These are phyloP conservation scores for Jasminum sambac DNA, from an alignment of 257 asterid species.

Conservation along the genomic window DNA sequence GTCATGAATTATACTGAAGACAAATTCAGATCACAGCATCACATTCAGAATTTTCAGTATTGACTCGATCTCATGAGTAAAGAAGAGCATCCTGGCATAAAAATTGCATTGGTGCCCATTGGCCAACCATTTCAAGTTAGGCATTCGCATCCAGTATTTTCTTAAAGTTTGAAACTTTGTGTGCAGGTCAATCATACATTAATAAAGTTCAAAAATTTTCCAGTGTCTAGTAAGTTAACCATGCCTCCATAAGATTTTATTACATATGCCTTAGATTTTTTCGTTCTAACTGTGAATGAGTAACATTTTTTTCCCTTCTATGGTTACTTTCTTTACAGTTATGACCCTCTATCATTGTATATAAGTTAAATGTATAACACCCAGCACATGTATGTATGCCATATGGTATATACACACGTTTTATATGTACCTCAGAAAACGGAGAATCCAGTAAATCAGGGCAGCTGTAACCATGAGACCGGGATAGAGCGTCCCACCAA, in stretches of 20 bases:
- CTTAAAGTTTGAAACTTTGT: not conserved
- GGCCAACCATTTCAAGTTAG: not conserved
- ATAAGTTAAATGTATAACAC: not conserved
- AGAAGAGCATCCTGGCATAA: not conserved
- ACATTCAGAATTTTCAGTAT: not conserved
- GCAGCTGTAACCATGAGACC: slow-evolving; percentile 99
- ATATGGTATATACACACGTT: not conserved
- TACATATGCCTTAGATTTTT: not conserved
- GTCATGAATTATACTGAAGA: not conserved
- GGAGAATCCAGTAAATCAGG: slow-evolving; percentile 76
- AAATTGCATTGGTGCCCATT: not conserved
- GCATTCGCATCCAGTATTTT: not conserved
- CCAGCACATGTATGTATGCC: not conserved
- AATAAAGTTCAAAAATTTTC: not conserved
- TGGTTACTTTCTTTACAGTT: not conserved
- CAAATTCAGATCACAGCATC: not conserved
- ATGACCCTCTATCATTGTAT: not conserved
- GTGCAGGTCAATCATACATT: not conserved
- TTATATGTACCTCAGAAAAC: slow-evolving; percentile 66
- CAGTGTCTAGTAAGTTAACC: not conserved
- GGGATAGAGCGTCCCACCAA: slow-evolving; percentile 95
- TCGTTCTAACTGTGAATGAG: not conserved
- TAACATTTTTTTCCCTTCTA: not conserved
- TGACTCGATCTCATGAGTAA: not conserved
- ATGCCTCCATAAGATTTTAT: not conserved